Base-by-base conservation (phyloP, 2,329 filamentous ascomycete genomes). In the Aspergillus ochraceoroseus region DNA sequence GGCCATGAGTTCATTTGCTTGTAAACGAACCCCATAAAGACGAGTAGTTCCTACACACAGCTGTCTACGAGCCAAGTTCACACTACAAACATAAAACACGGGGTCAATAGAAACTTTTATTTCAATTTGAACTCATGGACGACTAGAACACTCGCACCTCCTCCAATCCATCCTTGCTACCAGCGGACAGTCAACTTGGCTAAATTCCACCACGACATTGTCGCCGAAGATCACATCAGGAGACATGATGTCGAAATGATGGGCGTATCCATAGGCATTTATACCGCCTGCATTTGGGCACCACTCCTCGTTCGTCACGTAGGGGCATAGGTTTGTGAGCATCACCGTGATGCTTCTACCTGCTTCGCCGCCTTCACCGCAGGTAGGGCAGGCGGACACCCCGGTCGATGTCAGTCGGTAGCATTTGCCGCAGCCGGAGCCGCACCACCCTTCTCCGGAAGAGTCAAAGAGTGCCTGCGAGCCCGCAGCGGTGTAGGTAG, bases 341-440 rank as follows among this genome's bases (percentile, higher is more conserved):
- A 56, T 55, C 13, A 57, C 53, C 8, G 51, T 55, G 31, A 57
- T 57, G 13, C 44, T 52, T 19, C 54, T 37, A 1, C 53, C 53
- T 1, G 36, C 36, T 8, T 38, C 53, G 3, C 53, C 52, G 14
- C 54, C 54, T 3, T 38, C 35, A 8, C 54, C 54, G 33, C 52
- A 54, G 33, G 44, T 46, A 7, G 26, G 43, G 44, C 46, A 52
- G 5, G 52, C 33, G 3, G 53, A 29, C 2, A 38, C 38, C 14
- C 52, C 53, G 0, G 50, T 55, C 1, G 52, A 54, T 4, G 54
- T 57, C 7, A 57, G 38, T 4, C 49, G 44, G 38, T 51, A 57
- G 48, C 54, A 57, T 35, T 48, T 55, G 12, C 54, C 54, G 35
- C 54, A 57, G 20, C 54, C 54, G 7, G 38, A 33, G 7, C 54